A percentile compares a stretch with the other conserved stretches of the same genome.
phyloP scores from a whole-genome alignment of 1,284 basidiomycete species.

The Phellopilus nigrolimitatus region DNA sequence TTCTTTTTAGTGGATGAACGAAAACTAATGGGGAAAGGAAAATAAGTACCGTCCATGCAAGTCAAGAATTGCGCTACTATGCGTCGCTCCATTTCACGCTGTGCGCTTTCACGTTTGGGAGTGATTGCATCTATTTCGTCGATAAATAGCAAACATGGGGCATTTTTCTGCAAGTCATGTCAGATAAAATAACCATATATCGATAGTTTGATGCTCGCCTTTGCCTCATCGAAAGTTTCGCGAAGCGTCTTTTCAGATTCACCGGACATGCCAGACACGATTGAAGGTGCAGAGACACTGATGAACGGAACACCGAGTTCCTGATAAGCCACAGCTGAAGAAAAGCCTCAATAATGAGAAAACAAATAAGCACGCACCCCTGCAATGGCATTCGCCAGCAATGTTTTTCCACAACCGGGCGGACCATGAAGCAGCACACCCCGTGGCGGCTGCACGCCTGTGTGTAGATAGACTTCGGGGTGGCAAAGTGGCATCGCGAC shows the following conservation, averaged over 20 bases:
- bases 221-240: conserved; percentile 96
- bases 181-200: not conserved
- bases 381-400: conserved; percentile 89
- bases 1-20: not conserved
- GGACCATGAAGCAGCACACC: conserved; percentile 96
- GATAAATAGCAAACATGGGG: conserved; percentile 89
- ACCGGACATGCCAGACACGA: conserved; percentile 97
- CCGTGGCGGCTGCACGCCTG: conserved; percentile 87
- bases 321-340: conserved; percentile 35
- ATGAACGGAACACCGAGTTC: conserved; percentile 92
- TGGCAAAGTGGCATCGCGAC: conserved; percentile 94
- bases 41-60: conserved; percentile 86
- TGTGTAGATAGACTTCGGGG: conserved; percentile 92
- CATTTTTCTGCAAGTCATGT: conserved; percentile 56
- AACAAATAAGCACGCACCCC: conserved; percentile 61
- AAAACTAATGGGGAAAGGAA: conserved; percentile 1
- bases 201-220: conserved; percentile 42
- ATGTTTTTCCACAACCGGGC: conserved; percentile 94
- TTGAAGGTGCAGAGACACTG: conserved; percentile 87
- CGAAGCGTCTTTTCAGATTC: conserved; percentile 95
- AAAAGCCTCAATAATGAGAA: conserved; percentile 5
- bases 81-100: conserved; percentile 95
- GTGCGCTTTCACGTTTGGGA: conserved; percentile 94
- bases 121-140: conserved; percentile 99
- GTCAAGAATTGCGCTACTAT: conserved; percentile 97